Base-by-base conservation (phyloP, 163 green algal species). In the Chlorella variabilis region DNA sequence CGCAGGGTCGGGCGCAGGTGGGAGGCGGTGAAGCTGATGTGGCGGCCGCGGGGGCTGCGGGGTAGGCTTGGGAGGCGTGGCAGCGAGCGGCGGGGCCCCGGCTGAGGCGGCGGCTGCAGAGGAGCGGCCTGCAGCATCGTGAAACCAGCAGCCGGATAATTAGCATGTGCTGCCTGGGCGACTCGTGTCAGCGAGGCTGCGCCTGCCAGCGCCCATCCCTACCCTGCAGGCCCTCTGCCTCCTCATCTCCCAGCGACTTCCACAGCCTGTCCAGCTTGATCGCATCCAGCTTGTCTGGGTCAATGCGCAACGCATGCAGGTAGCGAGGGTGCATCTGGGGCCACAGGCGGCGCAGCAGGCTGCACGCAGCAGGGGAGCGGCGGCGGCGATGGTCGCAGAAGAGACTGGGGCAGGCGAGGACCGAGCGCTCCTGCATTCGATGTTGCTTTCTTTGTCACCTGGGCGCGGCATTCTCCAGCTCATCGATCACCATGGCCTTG, bases 401-500 rank as follows among this genome's bases (percentile, higher is more conserved):
- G 23, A n/a, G 25, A n/a, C 15, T 9, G 9, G 25, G 54, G 15
- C 54, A 62, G 23, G 54, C 15, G 23, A 45, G 33, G 6, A 33
- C 17, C 31, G 27, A 36, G 13, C 17, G 36, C 36, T 31, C 21
- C 31, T 45, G 62, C 62, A 45, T 7, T 13, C 33, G 4, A 48
- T 2, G 27, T n/a, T n/a, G n/a, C n/a, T n/a, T n/a, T 31, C 6
- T 23, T 27, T 33, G 20, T 38, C 91, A 94, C 34, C 45, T 49
- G 0, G 93, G 93, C 34, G 96, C 84, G 13, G 86, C 92, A 49
- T 61, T 84, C 83, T 97, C 93, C 49, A 97, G 86, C 88, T 97
- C 93, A 78, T 97, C 93, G 17, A 97, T 96, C 21, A 94, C 83
- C 75, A 92, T 62, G 0, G 90, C 91, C 42, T 89, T 82, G 76